Evolutionary conservation across 768 basidiomycete species (phyloP), one percentile per base, ranked within the genome.

Genomic region (Auricularia sp.): DNA sequence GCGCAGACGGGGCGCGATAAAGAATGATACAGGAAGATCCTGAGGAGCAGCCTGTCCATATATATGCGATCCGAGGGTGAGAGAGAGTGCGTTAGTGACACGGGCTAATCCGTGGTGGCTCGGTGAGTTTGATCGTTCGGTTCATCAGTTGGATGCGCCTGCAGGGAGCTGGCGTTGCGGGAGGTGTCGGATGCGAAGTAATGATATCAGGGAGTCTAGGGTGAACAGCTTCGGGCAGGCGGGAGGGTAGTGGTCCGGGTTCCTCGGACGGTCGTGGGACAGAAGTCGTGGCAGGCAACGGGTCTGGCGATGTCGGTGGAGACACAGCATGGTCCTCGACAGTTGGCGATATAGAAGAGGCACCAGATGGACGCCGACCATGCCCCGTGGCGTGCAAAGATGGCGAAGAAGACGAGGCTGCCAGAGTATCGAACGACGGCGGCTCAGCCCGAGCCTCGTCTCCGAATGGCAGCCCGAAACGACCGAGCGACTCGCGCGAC

Each of bases 391-490:
- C 18, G 13, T 62, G 63, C 18, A 21, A 29, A 5, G 62, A 47
- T 21, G 29, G 54, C 35, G 63, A 35, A 5, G 64, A 62, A 29
- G 44, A 47, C 7, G 63, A 54, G 13, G 47, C 14, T 14, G 29
- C 16, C 13, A 36, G 11, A 35, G 16, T 18, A 5, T 63, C 47
- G 63, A 63, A 45, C 24, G 82, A 82, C 37, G 81, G 79, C 7
- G 82, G 83, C 70, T 78, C 89, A 37, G 86, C 85, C 35, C 88
- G 78, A 3, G 89, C 90, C 70, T 87, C 90, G 11, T 82, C 74
- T 0, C 90, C 90, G 69, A 89, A 92, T 24, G 91, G 91, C 64
- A 88, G 76, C 1, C 88, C 89, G 69, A 91, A 93, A 65, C 82
- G 78, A 44, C 81, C 83, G 65, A 92, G 78, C 3, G 80, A 79